These are phyloP conservation scores for Senecio squalidus DNA, from an alignment of 140 eudicot species.

Conservation along the genomic window DNA sequence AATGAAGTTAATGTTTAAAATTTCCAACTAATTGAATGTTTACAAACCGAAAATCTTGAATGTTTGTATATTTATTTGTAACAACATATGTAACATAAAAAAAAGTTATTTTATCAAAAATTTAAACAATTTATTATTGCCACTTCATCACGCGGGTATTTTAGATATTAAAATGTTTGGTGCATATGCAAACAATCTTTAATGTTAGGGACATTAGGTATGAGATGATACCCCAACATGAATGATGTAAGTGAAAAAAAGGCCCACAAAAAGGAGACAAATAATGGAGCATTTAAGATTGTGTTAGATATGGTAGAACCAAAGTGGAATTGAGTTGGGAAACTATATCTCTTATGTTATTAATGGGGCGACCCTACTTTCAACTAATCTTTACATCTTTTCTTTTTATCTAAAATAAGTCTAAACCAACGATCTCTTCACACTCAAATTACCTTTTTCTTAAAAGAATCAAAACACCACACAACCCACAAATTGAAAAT, in stretches of 20 bases:
- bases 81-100: too few relatives aligned
- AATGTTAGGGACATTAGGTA: constrained; percentile 4
- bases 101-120: too few relatives aligned
- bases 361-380: constrained; percentile 32
- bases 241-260: constrained; percentile 31
- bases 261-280: constrained; percentile 43
- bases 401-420: constrained; percentile 12
- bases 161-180: neutral
- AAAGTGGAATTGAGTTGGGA: constrained; percentile 30
- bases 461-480: neutral
- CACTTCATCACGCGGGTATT: too few relatives aligned
- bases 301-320: constrained; percentile 39
- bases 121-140: too few relatives aligned
- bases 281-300: constrained; percentile 41
- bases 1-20: too few relatives aligned
- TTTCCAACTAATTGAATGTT: too few relatives aligned
- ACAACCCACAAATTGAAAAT: too few relatives aligned
- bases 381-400: constrained; percentile 12
- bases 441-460: neutral
- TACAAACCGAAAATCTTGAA: too few relatives aligned
- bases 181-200: neutral
- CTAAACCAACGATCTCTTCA: neutral
- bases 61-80: too few relatives aligned
- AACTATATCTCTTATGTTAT: constrained; percentile 23
- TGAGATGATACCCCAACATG: constrained; percentile 23